A percentile compares a stretch with the other conserved stretches of the same genome.
Conservation (phyloP, 805 yeast genomes). For the Ogataea wickerhamii region DNA sequence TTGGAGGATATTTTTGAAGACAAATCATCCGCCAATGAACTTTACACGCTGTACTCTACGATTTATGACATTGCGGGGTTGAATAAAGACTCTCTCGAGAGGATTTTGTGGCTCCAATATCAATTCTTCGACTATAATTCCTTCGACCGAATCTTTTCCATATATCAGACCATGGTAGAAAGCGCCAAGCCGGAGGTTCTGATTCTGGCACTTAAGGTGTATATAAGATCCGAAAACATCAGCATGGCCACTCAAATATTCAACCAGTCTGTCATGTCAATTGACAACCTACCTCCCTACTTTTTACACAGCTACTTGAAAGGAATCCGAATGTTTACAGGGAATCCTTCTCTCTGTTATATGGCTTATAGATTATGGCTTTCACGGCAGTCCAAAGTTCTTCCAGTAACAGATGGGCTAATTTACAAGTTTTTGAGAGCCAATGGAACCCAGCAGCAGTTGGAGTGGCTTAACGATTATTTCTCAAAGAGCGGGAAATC, state of each 20-base stretch:
- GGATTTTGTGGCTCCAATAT: conserved; percentile 18
- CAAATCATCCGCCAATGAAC: conserved; percentile 18
- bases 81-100: conserved; percentile 13
- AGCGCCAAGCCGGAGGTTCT: conserved; percentile 17
- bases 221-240: conserved; percentile 25
- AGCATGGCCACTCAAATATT: conserved; percentile 28
- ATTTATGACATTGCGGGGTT: conserved; percentile 17
- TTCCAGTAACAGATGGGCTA: conserved; percentile 21
- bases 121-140: conserved; percentile 21
- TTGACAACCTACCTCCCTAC: conserved; percentile 11
- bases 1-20: conserved; percentile 14
- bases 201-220: conserved; percentile 23
- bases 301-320: conserved; percentile 22
- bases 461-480: conserved; percentile 19
- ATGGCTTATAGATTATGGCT: conserved; percentile 28
- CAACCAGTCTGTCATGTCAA: conserved; percentile 27
- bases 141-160: conserved; percentile 22
- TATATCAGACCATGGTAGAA: conserved; percentile 13
- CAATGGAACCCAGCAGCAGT: conserved; percentile 21
- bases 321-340: conserved; percentile 17
- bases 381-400: conserved; percentile 15
- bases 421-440: conserved; percentile 19
- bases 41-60: conserved; percentile 16
- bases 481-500: conserved; percentile 12
- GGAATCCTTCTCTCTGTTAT: conserved; percentile 21